Evolutionary conservation across 2,329 filamentous ascomycete genomes (phyloP), one percentile per base, ranked within the genome.

Genomic region (Paraphoma sp.): DNA sequence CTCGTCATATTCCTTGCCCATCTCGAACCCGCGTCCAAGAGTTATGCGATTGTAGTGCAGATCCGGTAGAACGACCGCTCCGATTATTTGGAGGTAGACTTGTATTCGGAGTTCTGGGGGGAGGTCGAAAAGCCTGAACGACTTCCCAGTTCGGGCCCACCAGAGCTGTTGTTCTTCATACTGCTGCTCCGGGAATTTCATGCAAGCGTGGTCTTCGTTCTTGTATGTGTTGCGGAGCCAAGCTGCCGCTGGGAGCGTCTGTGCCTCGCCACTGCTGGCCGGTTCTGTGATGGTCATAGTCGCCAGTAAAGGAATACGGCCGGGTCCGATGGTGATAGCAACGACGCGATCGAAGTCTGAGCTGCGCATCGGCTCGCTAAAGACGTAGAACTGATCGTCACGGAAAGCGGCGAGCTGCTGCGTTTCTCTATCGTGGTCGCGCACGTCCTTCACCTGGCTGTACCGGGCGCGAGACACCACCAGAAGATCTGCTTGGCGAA

Each of bases 211-310:
- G 12, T 54, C 50, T 10, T 61, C 33, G 28, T 54, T 60, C 17
- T 57, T 53, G 23, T 62, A 60, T 0, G 43, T 59, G 9, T 56
- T 40, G 16, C 46, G 56, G 5, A 66, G 43, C 63, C 63, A 66
- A 9, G 41, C 30, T 44, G 18, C 16, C 17, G 51, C 52, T 18
- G 18, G 40, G 38, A 42, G 29, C 6, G 7, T 54, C 6, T 12
- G 16, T n/a, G 17, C 7, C 6, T 11, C 23, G n/a, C 16, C 38
- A 3, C 17, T 51, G 9, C 1, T 42, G 7, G 29, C 11, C 12
- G 51, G 18, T 16, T 48, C 52, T 6, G 36, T 28, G 2, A 61
- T 48, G 4, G n/a, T 38, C 14, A 61, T 44, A 3, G 44, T 18
- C 2, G 51, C 40, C 18, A 56, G 17, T 1, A 11, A 16, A 1